These are phyloP conservation scores for Tulasnella sp. DNA, from an alignment of 768 basidiomycete genomes.

Conservation along the genomic window DNA sequence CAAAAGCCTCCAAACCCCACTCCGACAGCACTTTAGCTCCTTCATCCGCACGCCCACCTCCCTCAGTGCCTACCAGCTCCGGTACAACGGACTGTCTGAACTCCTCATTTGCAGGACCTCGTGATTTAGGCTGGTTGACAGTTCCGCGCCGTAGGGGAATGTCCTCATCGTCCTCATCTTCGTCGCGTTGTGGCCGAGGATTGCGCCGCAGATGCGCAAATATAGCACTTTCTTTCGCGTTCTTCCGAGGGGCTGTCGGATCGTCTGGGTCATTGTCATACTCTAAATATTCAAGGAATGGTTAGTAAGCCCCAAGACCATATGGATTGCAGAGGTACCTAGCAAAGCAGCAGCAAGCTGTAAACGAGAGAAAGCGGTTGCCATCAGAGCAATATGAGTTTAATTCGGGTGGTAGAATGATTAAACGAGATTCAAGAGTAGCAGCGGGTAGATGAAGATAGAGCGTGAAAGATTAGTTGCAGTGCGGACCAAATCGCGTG, in stretches of 20 bases:
- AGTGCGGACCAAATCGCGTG: no score
- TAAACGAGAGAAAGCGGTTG: slow-evolving; percentile 9
- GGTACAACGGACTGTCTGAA: neutral
- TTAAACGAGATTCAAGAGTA: no score
- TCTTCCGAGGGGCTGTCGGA: slow-evolving; percentile 12
- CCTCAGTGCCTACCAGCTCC: slow-evolving; percentile 16
- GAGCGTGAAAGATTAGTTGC: no score
- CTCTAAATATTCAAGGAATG: neutral
- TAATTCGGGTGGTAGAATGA: no score
- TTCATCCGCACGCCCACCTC: slow-evolving; percentile 39
- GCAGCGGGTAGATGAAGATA: no score
- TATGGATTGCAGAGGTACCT: neutral
- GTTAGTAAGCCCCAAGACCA: neutral
- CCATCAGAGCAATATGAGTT: neutral
- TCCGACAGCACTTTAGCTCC: slow-evolving; percentile 71
- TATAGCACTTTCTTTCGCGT: slow-evolving; percentile 20
- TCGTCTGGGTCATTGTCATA: slow-evolving; percentile 19
- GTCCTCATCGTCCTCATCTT: neutral
- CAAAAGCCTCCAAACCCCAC: slow-evolving; percentile 69
- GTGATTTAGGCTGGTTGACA: neutral
- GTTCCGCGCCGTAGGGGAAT: neutral
- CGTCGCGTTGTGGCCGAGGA: neutral
- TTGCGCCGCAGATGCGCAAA: slow-evolving; percentile 15
- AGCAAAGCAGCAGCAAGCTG: slow-evolving; percentile 22
- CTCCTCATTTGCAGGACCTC: neutral